phyloP scores from a whole-genome alignment of 805 yeast genomes.

The Lachancea fermentati region DNA sequence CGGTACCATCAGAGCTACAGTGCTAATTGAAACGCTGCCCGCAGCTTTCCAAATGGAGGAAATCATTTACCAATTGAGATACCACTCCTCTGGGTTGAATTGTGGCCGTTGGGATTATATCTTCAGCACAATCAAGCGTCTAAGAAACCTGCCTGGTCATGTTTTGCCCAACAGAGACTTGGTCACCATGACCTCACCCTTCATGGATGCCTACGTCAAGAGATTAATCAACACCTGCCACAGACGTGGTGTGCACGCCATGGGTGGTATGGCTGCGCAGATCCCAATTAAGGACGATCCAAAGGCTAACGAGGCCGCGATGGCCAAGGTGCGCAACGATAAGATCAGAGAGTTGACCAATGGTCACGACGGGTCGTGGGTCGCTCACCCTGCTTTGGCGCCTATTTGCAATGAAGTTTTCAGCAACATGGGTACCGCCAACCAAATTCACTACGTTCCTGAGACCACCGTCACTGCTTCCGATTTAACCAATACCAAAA shows the following conservation, averaged over 20 bases:
- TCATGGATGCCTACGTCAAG: conserved; percentile 73
- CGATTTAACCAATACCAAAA: conserved; percentile 58
- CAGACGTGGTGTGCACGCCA: conserved; percentile 74
- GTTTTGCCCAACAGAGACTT: conserved; percentile 74
- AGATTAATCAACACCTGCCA: conserved; percentile 70
- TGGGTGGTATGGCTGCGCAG: conserved; percentile 91
- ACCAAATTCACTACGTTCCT: conserved; percentile 56
- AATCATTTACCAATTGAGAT: conserved; percentile 68
- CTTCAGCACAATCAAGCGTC: conserved; percentile 70
- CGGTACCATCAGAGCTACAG: conserved; percentile 78
- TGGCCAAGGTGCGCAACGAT: conserved; percentile 69
- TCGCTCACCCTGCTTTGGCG: conserved; percentile 80
- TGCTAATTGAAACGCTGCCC: conserved; percentile 75
- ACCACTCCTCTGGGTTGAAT: conserved; percentile 74
- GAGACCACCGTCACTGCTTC: conserved; percentile 43
- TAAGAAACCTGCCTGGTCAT: conserved; percentile 61
- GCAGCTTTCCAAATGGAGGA: conserved; percentile 87
- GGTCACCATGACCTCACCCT: conserved; percentile 76
- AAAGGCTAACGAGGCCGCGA: conserved; percentile 56
- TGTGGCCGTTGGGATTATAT: conserved; percentile 91
- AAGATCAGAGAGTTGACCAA: conserved; percentile 70
- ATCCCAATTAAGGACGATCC: conserved; percentile 73
- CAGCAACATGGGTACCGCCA: conserved; percentile 77
- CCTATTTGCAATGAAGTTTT: conserved; percentile 67
- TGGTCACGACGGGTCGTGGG: conserved; percentile 89